Conservation (phyloP, 2,329 filamentous ascomycete genomes). For the Fusarium subtropicale region DNA sequence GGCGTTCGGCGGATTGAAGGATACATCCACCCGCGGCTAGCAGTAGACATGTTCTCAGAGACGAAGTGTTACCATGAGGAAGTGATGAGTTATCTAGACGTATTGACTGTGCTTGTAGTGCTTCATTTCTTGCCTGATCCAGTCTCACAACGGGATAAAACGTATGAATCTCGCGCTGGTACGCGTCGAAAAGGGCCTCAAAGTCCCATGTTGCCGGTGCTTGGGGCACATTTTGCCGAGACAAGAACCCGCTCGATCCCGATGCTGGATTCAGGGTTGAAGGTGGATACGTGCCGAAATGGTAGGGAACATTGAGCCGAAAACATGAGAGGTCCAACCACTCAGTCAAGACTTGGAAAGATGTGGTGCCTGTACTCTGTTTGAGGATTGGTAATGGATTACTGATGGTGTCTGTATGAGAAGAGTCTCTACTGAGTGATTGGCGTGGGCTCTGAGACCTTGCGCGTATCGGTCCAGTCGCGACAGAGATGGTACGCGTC, state of each 20-base stretch:
- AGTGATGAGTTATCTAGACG: accelerated
- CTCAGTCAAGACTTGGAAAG: conserved; percentile 9
- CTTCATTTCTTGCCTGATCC: neutral
- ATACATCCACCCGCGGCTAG: conserved; percentile 6
- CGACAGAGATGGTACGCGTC: neutral
- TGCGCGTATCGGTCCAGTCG: neutral
- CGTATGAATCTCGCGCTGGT: neutral
- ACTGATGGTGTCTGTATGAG: conserved; percentile 4
- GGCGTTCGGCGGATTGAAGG: neutral
- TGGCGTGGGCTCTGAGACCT: conserved; percentile 3
- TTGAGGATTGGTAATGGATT: conserved; percentile 1
- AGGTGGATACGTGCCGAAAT: neutral
- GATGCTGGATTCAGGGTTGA: neutral
- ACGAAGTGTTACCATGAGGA: accelerated
- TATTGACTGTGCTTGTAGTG: neutral
- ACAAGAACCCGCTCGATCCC: neutral
- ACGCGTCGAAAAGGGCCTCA: neutral
- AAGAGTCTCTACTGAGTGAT: conserved; percentile 10
- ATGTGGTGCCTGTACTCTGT: neutral
- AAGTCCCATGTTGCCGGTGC: neutral
- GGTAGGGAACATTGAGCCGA: conserved; percentile 11
- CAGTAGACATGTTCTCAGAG: neutral
- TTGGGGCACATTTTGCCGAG: neutral
- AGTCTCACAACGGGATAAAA: conserved; percentile 11
- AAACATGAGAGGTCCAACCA: conserved; percentile 12